A percentile compares a stretch with the other conserved stretches of the same genome.
These are phyloP conservation scores for Kappamyces sp. DNA, from an alignment of 192 early-diverging fungal species.

Conservation along the genomic window DNA sequence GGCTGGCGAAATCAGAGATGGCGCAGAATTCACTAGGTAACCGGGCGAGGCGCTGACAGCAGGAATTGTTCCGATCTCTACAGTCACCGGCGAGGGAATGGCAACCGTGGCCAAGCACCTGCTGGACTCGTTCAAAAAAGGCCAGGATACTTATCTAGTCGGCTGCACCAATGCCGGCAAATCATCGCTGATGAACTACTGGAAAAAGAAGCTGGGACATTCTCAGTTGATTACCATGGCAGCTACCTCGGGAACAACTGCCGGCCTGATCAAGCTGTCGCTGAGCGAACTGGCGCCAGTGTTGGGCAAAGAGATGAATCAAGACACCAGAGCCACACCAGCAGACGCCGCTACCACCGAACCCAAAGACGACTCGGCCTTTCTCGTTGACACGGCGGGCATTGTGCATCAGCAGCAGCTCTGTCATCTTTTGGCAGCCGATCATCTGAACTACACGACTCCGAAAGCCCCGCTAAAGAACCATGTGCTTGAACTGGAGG, in stretches of 20 bases:
- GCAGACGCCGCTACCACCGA: too few species aligned
- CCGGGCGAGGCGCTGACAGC: too few species aligned
- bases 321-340: too few species aligned
- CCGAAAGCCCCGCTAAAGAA: slow-evolving; percentile 1
- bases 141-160: slow-evolving; percentile 6
- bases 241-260: slow-evolving; percentile 2
- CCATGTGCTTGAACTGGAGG: background rate
- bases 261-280: background rate
- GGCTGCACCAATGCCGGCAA: slow-evolving; percentile 8
- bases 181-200: slow-evolving; percentile 9
- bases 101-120: background rate
- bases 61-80: background rate
- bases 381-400: slow-evolving; percentile 1
- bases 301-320: background rate
- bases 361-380: background rate
- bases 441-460: background rate
- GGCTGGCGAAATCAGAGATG: background rate
- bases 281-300: background rate
- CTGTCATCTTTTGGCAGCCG: background rate
- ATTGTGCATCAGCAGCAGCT: background rate
- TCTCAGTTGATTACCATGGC: background rate
- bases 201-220: background rate
- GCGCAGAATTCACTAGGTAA: background rate
- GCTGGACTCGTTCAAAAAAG: background rate
- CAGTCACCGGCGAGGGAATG: background rate